These are phyloP conservation scores for Aspergillus cristatus DNA, from an alignment of 495 filamentous ascomycete genomes.

Conservation along the genomic window DNA sequence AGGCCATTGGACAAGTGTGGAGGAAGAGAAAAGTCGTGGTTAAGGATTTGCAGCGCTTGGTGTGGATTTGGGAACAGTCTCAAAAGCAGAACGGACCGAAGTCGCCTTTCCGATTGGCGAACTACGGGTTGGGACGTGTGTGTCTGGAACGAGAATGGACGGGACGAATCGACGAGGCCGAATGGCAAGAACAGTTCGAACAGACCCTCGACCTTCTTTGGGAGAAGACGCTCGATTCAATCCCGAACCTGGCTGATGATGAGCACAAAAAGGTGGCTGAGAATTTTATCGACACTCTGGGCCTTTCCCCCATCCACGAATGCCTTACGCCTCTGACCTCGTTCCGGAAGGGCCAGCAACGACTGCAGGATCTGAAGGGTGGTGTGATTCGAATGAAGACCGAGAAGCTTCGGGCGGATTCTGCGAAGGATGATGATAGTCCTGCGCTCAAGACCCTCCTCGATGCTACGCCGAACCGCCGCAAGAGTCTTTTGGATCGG, in stretches of 20 bases:
- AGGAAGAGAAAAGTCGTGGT: slow-evolving; percentile 38
- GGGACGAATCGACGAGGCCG: slow-evolving; percentile 19
- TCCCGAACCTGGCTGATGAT: neutral
- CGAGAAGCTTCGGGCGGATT: slow-evolving; percentile 21
- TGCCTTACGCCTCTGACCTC: slow-evolving; percentile 33
- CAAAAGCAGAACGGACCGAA: slow-evolving; percentile 11
- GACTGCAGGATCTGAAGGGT: slow-evolving; percentile 36
- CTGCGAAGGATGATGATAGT: slow-evolving; percentile 2
- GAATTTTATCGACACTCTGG: slow-evolving; percentile 26
- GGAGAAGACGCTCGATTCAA: slow-evolving; percentile 24
- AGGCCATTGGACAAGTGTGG: slow-evolving; percentile 34
- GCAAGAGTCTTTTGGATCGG: slow-evolving; percentile 33
- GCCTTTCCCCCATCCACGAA: slow-evolving; percentile 28
- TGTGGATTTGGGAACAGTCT: slow-evolving; percentile 33
- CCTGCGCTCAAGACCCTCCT: slow-evolving; percentile 10
- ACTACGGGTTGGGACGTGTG: slow-evolving; percentile 35
- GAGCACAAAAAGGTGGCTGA: slow-evolving; percentile 12
- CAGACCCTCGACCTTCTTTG: slow-evolving; percentile 30
- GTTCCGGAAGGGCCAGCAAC: slow-evolving; percentile 38
- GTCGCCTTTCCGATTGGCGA: slow-evolving; percentile 27
- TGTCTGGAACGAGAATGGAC: slow-evolving; percentile 19
- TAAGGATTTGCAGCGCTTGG: slow-evolving; percentile 34
- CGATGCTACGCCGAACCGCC: slow-evolving; percentile 26
- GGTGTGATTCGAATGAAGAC: slow-evolving; percentile 34
- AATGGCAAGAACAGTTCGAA: slow-evolving; percentile 30